Conservation (phyloP, 805 yeast species). For the Metschnikowia santaceciliae region DNA sequence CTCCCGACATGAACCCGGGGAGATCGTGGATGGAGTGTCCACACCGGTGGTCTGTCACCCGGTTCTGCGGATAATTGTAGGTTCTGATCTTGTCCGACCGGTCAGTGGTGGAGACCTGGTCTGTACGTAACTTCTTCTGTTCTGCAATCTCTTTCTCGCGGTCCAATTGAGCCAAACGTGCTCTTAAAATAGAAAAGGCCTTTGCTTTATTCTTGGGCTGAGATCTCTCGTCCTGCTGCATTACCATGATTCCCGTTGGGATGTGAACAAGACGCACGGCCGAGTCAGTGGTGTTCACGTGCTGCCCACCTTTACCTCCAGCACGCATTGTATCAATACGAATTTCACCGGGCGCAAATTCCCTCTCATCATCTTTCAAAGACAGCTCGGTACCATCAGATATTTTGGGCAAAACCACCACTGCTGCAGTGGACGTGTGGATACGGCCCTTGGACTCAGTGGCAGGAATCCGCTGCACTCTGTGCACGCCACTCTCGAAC, state of each 20-base stretch:
- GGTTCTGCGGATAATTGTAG: constrained; percentile 86
- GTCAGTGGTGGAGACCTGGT: constrained; percentile 85
- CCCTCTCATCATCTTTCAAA: constrained; percentile 52
- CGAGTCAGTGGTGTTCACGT: constrained; percentile 94
- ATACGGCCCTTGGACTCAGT: constrained; percentile 93
- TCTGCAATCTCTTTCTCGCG: constrained; percentile 57
- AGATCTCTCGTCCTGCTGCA: constrained; percentile 92
- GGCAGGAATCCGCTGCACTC: constrained; percentile 91
- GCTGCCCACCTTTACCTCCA: constrained; percentile 97
- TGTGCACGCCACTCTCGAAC: constrained; percentile 91
- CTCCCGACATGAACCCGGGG: constrained; percentile 38
- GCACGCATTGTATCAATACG: constrained; percentile 97
- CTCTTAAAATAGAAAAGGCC: constrained; percentile 78
- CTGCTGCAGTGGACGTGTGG: constrained; percentile 96
- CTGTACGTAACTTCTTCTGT: constrained; percentile 65
- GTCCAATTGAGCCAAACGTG: constrained; percentile 80
- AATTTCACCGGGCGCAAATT: constrained; percentile 81
- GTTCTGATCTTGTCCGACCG: constrained; percentile 92
- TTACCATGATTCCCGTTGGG: constrained; percentile 85
- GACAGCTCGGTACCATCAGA: constrained; percentile 51
- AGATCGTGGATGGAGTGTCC: constrained; percentile 76
- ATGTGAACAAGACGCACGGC: constrained; percentile 91
- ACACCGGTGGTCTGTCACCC: constrained; percentile 93
- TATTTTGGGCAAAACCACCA: constrained; percentile 83
- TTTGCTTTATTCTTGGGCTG: constrained; percentile 93